These are phyloP conservation scores for Boletus insuetus DNA, from an alignment of 768 basidiomycete genomes.

Conservation along the genomic window DNA sequence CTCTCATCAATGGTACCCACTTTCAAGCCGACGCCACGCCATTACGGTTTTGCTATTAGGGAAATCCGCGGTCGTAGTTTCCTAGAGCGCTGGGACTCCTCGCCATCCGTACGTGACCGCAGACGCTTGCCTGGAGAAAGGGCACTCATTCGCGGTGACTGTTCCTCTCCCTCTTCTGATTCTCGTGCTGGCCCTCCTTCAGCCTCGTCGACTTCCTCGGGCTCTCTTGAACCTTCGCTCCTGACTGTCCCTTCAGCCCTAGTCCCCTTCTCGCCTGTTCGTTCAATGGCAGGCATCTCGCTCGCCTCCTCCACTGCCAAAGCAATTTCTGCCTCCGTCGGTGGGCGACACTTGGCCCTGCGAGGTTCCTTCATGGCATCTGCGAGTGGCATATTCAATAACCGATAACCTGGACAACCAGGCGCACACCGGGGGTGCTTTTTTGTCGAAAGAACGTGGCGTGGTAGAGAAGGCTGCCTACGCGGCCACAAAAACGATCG, in stretches of 20 bases:
- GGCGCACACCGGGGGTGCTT: constrained; percentile 17
- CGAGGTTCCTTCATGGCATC: constrained; percentile 24
- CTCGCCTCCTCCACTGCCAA: constrained; percentile 14
- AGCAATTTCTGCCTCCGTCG: constrained; percentile 20
- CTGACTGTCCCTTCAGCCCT: neutral
- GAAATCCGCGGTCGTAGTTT: constrained; percentile 14
- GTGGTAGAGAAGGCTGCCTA: constrained; percentile 20
- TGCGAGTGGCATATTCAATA: constrained; percentile 13
- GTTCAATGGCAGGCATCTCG: neutral
- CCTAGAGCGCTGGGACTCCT: constrained; percentile 10
- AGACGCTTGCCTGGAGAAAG: constrained; percentile 14
- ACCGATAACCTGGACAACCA: constrained; percentile 22
- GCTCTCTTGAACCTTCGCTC: constrained; percentile 9
- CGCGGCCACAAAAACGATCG: constrained; percentile 26
- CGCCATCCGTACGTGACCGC: constrained; percentile 14
- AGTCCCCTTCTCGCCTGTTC: neutral
- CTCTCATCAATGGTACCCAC: neutral
- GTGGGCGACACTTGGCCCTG: constrained; percentile 19
- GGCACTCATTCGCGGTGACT: neutral
- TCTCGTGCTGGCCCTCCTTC: constrained; percentile 10
- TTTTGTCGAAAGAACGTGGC: constrained; percentile 25
- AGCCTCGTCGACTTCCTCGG: constrained; percentile 7
- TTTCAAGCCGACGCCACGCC: neutral
- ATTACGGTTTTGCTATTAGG: neutral
- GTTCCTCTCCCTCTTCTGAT: constrained; percentile 4